Percentiles rank a stretch among this genome's conserved stretches.
Evolutionary conservation across 768 basidiomycete genomes (phyloP).

Genomic region (Boletus rubroflammeus): DNA sequence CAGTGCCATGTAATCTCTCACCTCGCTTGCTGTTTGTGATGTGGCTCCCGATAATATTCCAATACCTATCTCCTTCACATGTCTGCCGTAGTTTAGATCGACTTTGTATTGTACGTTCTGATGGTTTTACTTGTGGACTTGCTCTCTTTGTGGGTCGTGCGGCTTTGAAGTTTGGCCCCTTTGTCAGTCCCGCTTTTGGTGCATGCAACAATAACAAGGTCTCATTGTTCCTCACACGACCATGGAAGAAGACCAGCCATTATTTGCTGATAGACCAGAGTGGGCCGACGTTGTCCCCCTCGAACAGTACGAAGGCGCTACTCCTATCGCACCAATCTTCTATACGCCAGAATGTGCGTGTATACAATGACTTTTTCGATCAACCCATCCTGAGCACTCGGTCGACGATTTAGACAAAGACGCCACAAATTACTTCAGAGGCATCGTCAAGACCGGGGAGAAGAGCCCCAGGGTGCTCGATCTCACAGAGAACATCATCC

Average conservation of each 20-base stretch:
- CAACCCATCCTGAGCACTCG: slow-evolving; percentile 1
- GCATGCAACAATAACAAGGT: neutral
- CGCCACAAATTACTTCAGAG: slow-evolving; percentile 90
- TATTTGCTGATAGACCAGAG: slow-evolving; percentile 62
- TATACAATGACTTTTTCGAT: slow-evolving; percentile 1
- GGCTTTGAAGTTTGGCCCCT: neutral
- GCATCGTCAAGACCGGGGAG: slow-evolving; percentile 72
- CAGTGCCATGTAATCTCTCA: slow-evolving; percentile 2
- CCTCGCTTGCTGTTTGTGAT: slow-evolving; percentile 1
- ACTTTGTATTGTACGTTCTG: slow-evolving; percentile 21
- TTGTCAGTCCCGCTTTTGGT: neutral
- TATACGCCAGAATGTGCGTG: slow-evolving; percentile 84
- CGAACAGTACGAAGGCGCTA: slow-evolving; percentile 72
- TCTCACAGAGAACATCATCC: slow-evolving; percentile 85
- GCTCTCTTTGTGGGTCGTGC: neutral
- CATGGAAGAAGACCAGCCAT: slow-evolving; percentile 15
- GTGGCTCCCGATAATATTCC: slow-evolving; percentile 15
- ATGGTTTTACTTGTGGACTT: slow-evolving; percentile 8
- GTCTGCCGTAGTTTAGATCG: slow-evolving; percentile 20
- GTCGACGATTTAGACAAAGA: slow-evolving; percentile 66
- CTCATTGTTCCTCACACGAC: neutral
- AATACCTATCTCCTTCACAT: slow-evolving; percentile 19
- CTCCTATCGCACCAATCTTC: slow-evolving; percentile 87
- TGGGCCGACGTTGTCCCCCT: slow-evolving; percentile 83
- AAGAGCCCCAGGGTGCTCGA: slow-evolving; percentile 77